phyloP scores from a whole-genome alignment of 2,329 filamentous ascomycete species.

The Aspergillus tanneri region DNA sequence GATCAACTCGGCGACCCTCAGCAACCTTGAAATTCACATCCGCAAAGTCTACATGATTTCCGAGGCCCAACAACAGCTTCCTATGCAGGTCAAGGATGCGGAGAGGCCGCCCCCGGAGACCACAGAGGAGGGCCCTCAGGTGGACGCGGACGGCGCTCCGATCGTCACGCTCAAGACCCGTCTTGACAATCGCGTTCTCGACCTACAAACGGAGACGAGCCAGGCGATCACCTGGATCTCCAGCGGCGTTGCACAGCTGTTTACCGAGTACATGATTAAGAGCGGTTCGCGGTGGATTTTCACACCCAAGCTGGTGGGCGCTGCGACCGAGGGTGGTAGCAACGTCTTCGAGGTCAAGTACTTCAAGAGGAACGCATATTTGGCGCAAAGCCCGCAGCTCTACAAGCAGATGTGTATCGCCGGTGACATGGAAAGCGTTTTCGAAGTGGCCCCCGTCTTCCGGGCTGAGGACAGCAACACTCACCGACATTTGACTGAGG shows the following conservation, averaged over 20 bases:
- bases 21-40: conserved; percentile 81
- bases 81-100: conserved; percentile 59
- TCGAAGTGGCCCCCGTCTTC: conserved; percentile 66
- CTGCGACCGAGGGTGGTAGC: conserved; percentile 86
- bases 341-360: conserved; percentile 91
- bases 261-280: conserved; percentile 73
- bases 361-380: conserved; percentile 76
- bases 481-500: conserved; percentile 64
- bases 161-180: conserved; percentile 79
- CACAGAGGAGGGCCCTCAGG: conserved; percentile 47
- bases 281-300: conserved; percentile 80
- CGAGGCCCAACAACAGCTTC: conserved; percentile 59
- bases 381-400: conserved; percentile 65
- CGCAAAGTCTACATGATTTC: conserved; percentile 78
- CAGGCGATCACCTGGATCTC: conserved; percentile 79
- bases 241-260: conserved; percentile 66
- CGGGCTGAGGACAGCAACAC: conserved; percentile 68
- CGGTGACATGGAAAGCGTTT: conserved; percentile 62
- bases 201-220: conserved; percentile 87
- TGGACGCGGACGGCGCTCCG: conserved; percentile 58
- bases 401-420: conserved; percentile 70
- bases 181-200: conserved; percentile 87
- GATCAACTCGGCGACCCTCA: conserved; percentile 82
- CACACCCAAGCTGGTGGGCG: conserved; percentile 83
- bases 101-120: conserved; percentile 48